A percentile compares a stretch with the other conserved stretches of the same genome.
Conservation (phyloP, 371 early-diverging fungal genomes). For the Syncephalastrum sp. region DNA sequence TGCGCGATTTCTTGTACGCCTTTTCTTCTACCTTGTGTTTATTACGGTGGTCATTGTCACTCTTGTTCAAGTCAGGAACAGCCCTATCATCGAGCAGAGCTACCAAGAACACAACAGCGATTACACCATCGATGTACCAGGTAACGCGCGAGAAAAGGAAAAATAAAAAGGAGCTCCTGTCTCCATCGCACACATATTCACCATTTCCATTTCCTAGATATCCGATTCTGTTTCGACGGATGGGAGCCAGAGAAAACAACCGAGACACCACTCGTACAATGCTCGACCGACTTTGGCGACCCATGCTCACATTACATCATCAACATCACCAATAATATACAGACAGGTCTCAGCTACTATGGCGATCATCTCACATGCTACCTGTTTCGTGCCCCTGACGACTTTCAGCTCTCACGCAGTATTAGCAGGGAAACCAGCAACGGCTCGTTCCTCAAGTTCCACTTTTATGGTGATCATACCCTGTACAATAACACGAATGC, state of each 20-base stretch:
- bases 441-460: conserved; percentile 27
- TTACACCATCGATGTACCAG: conserved; percentile 26
- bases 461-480: conserved; percentile 21
- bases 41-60: conserved; percentile 16
- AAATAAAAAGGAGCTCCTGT: background rate
- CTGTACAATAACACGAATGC: conserved; percentile 13
- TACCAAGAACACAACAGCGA: conserved; percentile 17
- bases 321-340: conserved; percentile 23
- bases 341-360: conserved; percentile 24
- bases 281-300: conserved; percentile 30
- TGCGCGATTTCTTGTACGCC: conserved; percentile 20
- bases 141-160: conserved; percentile 11
- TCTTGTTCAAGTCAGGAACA: conserved; percentile 27
- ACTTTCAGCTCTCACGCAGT: conserved; percentile 17
- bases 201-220: conserved; percentile 12
- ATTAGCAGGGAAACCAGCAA: conserved; percentile 11
- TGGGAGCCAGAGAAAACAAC: conserved; percentile 13
- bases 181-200: background rate
- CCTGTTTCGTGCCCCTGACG: conserved; percentile 18
- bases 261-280: conserved; percentile 16
- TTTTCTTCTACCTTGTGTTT: conserved; percentile 18
- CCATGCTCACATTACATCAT: conserved; percentile 22
- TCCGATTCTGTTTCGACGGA: conserved; percentile 38
- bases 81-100: conserved; percentile 34
- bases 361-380: conserved; percentile 21